phyloP scores from a whole-genome alignment of 305 asterid genomes.

The Fraxinus nigra region DNA sequence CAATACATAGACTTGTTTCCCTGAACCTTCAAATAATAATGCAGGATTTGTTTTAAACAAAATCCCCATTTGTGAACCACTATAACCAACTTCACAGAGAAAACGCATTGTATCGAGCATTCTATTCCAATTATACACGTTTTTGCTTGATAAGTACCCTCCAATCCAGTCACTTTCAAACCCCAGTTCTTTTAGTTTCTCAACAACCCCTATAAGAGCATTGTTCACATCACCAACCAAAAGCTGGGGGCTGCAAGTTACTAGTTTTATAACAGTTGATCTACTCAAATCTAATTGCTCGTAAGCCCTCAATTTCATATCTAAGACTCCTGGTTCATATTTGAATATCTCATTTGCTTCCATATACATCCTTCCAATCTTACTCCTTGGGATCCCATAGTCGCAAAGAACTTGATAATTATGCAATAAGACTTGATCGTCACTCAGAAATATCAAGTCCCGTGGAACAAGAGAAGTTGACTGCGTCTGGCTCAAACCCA shows the following conservation, averaged over 20 bases:
- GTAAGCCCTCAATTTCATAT: slow-evolving; percentile 48
- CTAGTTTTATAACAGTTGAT: slow-evolving; percentile 57
- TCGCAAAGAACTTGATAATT: slow-evolving; percentile 65
- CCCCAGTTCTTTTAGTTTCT: slow-evolving; percentile 47
- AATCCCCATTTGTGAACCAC: slow-evolving; percentile 37
- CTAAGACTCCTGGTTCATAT: slow-evolving; percentile 44
- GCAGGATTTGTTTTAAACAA: slow-evolving; percentile 53
- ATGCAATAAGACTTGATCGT: slow-evolving; percentile 58
- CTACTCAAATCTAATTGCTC: slow-evolving; percentile 64
- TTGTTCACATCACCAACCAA: slow-evolving; percentile 49
- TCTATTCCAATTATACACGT: slow-evolving; percentile 4
- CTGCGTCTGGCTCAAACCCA: slow-evolving; percentile 61
- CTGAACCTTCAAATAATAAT: slow-evolving; percentile 58
- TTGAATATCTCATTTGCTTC: slow-evolving; percentile 57
- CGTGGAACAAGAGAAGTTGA: slow-evolving; percentile 52
- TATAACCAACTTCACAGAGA: slow-evolving; percentile 36
- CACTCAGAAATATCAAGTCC: slow-evolving; percentile 53
- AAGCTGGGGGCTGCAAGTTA: slow-evolving; percentile 60
- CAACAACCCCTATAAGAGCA: slow-evolving; percentile 47
- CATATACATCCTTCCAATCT: slow-evolving; percentile 71
- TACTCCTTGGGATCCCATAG: slow-evolving; percentile 68
- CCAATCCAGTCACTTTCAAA: slow-evolving; percentile 60
- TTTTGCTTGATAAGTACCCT: slow-evolving; percentile 38
- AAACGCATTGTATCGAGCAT: not conserved
- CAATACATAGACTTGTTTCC: slow-evolving; percentile 55